These are phyloP conservation scores for Rhizopogon roseolus DNA, from an alignment of 768 basidiomycete species.

Conservation along the genomic window DNA sequence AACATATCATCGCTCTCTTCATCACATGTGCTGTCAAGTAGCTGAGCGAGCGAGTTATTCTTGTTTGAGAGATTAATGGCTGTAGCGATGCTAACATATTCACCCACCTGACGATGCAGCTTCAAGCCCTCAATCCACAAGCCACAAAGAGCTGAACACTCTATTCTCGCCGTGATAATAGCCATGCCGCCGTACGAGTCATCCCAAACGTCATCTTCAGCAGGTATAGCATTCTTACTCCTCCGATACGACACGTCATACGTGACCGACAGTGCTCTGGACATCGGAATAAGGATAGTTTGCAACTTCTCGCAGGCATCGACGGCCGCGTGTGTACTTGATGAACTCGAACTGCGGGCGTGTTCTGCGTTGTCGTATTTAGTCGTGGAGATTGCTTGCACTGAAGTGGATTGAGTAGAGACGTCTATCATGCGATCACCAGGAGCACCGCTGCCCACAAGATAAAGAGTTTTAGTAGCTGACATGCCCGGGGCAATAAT, in stretches of 20 bases:
- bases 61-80: conserved; percentile 13
- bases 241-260: conserved; percentile 54
- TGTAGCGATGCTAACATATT: not conserved
- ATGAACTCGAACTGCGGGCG: conserved; percentile 7
- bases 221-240: conserved; percentile 35
- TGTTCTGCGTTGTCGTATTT: not conserved
- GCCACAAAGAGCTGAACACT: conserved; percentile 51
- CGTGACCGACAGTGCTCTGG: conserved; percentile 52
- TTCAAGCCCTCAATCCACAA: conserved; percentile 47
- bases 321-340: conserved; percentile 22
- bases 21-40: conserved; percentile 52
- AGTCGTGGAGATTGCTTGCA: conserved; percentile 1
- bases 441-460: conserved; percentile 55
- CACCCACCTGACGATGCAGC: conserved; percentile 44
- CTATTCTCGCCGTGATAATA: conserved; percentile 45
- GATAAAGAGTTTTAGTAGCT: conserved; percentile 55
- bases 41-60: conserved; percentile 40
- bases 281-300: conserved; percentile 62
- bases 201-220: conserved; percentile 51
- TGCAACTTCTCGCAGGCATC: conserved; percentile 51
- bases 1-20: conserved; percentile 36
- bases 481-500: conserved; percentile 52
- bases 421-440: conserved; percentile 78
- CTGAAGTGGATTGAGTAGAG: conserved; percentile 61
- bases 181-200: conserved; percentile 51